Evolutionary conservation across 495 filamentous ascomycete species (phyloP).

Genomic region (Talaromyces nanjingensis): DNA sequence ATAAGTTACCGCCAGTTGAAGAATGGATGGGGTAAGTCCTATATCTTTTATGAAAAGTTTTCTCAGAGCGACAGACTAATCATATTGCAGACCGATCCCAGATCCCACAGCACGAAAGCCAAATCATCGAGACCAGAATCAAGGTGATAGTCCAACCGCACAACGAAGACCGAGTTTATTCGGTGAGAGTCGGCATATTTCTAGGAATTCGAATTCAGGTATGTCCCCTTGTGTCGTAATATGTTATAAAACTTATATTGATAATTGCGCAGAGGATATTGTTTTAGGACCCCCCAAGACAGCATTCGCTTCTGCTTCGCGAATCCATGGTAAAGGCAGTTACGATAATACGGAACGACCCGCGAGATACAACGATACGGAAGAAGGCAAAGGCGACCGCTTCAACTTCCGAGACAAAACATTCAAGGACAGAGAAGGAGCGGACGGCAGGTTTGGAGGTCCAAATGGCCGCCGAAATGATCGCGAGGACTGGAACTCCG

Average conservation of each 20-base stretch:
- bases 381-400: conserved; percentile 46
- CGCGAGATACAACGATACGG: conserved; percentile 39
- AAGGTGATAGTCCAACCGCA: conserved; percentile 27
- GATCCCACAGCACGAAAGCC: conserved; percentile 41
- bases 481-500: conserved; percentile 54
- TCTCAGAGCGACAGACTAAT: conserved; percentile 26
- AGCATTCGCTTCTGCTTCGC: conserved; percentile 75
- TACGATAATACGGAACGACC: conserved; percentile 43
- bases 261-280: conserved; percentile 74
- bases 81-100: conserved; percentile 36
- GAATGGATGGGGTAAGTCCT: conserved; percentile 99
- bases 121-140: conserved; percentile 35
- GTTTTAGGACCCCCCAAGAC: conserved; percentile 84
- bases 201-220: conserved; percentile 56
- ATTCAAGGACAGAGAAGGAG: conserved; percentile 39
- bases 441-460: conserved; percentile 25
- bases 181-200: conserved; percentile 49
- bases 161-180: conserved; percentile 54
- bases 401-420: conserved; percentile 56
- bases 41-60: too few species aligned
- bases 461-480: conserved; percentile 37
- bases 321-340: conserved; percentile 47
- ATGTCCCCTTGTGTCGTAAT: too few species aligned
- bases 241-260: too few species aligned
- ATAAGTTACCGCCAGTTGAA: conserved; percentile 74